These are phyloP conservation scores for Pseudofabraea citricarpa DNA, from an alignment of 2,329 filamentous ascomycete genomes.

Conservation along the genomic window DNA sequence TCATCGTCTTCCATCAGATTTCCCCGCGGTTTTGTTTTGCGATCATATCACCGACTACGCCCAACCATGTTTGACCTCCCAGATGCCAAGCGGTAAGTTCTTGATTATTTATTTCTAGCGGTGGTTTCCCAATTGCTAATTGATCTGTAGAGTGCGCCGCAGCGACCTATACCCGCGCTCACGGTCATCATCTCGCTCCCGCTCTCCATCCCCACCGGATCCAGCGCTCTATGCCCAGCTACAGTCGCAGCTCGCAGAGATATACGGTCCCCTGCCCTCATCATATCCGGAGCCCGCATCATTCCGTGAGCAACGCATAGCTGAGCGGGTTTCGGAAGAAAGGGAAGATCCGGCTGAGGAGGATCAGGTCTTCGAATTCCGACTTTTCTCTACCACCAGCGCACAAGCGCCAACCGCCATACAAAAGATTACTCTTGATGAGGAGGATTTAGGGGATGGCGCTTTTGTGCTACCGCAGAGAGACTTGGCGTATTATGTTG, in stretches of 20 bases:
- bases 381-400: constrained; percentile 43
- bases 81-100: constrained; percentile 45
- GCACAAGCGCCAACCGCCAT: constrained; percentile 31
- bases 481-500: constrained; percentile 46
- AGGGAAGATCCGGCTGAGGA: constrained; percentile 20
- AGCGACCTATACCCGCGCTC: constrained; percentile 42
- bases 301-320: no score
- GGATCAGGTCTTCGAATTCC: constrained; percentile 48
- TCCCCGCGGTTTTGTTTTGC: not conserved
- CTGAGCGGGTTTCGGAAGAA: no score
- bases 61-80: constrained; percentile 49
- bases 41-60: constrained; percentile 2
- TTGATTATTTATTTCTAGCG: no score
- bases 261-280: constrained; percentile 8
- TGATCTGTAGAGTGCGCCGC: constrained; percentile 51
- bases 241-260: constrained; percentile 8
- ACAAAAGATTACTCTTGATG: constrained; percentile 43
- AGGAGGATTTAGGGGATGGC: constrained; percentile 33
- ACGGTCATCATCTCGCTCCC: constrained; percentile 8
- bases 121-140: no score
- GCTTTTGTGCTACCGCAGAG: constrained; percentile 35
- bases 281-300: no score
- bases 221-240: constrained; percentile 12
- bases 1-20: not conserved
- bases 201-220: constrained; percentile 17